These are phyloP conservation scores for Wickerhamiella azyma DNA, from an alignment of 805 yeast species.

Conservation along the genomic window DNA sequence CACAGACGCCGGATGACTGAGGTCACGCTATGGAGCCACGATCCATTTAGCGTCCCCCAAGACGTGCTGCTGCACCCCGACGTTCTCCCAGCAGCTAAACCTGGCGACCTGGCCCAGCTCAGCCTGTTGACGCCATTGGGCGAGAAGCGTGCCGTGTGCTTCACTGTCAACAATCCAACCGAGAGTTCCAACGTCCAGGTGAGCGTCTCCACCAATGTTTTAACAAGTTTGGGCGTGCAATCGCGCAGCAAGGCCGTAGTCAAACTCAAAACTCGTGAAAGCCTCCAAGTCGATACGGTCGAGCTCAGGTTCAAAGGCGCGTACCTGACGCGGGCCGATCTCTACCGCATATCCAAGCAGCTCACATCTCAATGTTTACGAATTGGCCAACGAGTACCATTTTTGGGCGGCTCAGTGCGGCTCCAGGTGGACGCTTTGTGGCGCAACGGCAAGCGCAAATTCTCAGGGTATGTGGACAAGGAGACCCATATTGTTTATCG, in stretches of 20 bases:
- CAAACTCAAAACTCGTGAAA: constrained; percentile 28
- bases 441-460: constrained; percentile 50
- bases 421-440: constrained; percentile 51
- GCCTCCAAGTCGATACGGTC: constrained; percentile 63
- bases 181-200: constrained; percentile 15
- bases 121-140: constrained; percentile 24
- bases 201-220: constrained; percentile 15
- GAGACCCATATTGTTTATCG: constrained; percentile 73
- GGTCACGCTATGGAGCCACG: constrained; percentile 42
- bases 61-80: constrained; percentile 50
- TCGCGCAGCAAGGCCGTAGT: constrained; percentile 55
- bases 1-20: neutral
- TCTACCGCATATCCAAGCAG: constrained; percentile 69
- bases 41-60: constrained; percentile 40
- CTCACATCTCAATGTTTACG: constrained; percentile 53
- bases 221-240: constrained; percentile 40
- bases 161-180: constrained; percentile 14
- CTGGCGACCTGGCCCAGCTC: constrained; percentile 66
- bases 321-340: constrained; percentile 74
- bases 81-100: constrained; percentile 46
- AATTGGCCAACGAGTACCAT: constrained; percentile 48
- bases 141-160: constrained; percentile 19
- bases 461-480: constrained; percentile 61
- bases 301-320: constrained; percentile 74
- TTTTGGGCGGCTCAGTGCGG: constrained; percentile 44